phyloP scores from a whole-genome alignment of 177 flowering plant genomes.

The Vitis hybrid region DNA sequence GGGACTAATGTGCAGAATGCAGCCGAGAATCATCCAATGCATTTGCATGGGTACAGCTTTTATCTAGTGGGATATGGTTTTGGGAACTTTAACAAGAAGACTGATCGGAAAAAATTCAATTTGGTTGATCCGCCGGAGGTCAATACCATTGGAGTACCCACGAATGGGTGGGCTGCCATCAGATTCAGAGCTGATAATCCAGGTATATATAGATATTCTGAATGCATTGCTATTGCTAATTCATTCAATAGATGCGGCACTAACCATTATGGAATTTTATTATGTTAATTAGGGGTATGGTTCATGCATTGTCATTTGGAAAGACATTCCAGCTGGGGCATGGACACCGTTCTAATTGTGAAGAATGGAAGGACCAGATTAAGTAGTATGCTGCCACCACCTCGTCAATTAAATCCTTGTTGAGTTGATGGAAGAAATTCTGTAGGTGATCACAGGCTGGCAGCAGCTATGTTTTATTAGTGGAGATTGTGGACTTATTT shows the following conservation, averaged over 20 bases:
- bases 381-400: slow-evolving; percentile 13
- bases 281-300: slow-evolving; percentile 29
- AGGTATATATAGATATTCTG: slow-evolving; percentile 18
- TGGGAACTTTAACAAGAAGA: slow-evolving; percentile 31
- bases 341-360: slow-evolving; percentile 30
- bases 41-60: slow-evolving; percentile 33
- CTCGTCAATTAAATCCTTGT: slow-evolving; percentile 18
- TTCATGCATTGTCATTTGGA: slow-evolving; percentile 39
- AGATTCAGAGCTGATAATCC: slow-evolving; percentile 44
- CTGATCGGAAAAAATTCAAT: slow-evolving; percentile 22
- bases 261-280: background rate
- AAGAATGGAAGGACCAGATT: slow-evolving; percentile 21
- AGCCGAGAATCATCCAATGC: slow-evolving; percentile 38
- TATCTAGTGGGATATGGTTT: slow-evolving; percentile 31
- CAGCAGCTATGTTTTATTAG: no score
- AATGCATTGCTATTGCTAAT: background rate
- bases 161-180: slow-evolving; percentile 37
- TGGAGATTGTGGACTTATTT: no score
- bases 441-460: no score
- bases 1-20: slow-evolving; percentile 29
- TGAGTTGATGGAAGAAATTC: background rate
- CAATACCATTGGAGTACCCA: slow-evolving; percentile 34
- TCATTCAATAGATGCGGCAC: background rate
- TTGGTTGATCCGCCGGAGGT: slow-evolving; percentile 32
- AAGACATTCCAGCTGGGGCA: slow-evolving; percentile 36